Conservation (phyloP, 1,139 yeast genomes). For the Candida glucosophila region DNA sequence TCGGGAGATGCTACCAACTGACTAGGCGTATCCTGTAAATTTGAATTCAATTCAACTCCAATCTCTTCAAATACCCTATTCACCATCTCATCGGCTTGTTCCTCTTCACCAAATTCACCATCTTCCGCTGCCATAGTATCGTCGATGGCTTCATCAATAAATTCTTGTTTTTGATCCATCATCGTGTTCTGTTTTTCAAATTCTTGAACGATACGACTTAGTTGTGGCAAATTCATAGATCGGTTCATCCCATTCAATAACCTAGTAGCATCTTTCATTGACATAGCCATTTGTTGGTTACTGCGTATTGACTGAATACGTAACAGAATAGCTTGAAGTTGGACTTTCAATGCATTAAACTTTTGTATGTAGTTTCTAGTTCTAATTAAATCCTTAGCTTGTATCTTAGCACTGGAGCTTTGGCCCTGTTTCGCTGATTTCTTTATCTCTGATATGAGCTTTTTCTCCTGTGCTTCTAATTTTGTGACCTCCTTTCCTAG, state of each 20-base stretch:
- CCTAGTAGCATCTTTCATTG: conserved; percentile 94
- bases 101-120: conserved; percentile 58
- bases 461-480: conserved; percentile 86
- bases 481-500: conserved; percentile 79
- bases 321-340: conserved; percentile 85
- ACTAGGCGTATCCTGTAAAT: conserved; percentile 61
- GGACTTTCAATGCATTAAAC: conserved; percentile 91
- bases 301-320: conserved; percentile 86
- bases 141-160: conserved; percentile 97
- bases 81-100: conserved; percentile 89
- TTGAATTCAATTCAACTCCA: conserved; percentile 76
- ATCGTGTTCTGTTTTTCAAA: conserved; percentile 90
- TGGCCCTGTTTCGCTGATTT: conserved; percentile 88
- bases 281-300: conserved; percentile 90
- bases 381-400: conserved; percentile 89
- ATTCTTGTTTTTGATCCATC: conserved; percentile 98
- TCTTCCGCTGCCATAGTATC: conserved; percentile 87
- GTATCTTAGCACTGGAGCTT: conserved; percentile 81
- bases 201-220: conserved; percentile 87
- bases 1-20: conserved; percentile 27
- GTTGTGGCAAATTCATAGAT: conserved; percentile 83
- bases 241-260: conserved; percentile 80
- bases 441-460: conserved; percentile 74
- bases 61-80: conserved; percentile 90
- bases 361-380: conserved; percentile 77